Evolutionary conservation across 108 stramenopile genomes (phyloP), one percentile per base, ranked within the genome.

Genomic region (Nitzschia sp.): DNA sequence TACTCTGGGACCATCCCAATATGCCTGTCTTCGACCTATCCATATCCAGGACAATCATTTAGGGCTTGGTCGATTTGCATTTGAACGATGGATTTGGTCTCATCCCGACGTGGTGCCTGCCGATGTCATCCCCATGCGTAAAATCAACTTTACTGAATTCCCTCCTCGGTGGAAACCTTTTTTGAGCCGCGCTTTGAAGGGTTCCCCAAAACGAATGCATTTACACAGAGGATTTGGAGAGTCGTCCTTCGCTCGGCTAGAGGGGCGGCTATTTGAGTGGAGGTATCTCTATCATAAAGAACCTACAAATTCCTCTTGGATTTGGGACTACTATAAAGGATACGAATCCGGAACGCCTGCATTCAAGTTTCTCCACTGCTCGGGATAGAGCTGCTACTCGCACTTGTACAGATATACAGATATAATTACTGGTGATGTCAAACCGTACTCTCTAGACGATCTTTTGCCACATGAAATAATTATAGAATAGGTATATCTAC

Each of bases 221-320:
- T 28, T 65, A 22, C 47, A 50, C 30, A 21, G 3, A 4, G 45
- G 63, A 8, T 50, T 65, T 52, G 44, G 30, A 4, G 29, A 47
- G 45, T 65, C 63, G 4, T 50, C 45, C 28, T 65, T 65, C 31
- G 45, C 63, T 22, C 63, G 63, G 9, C 23, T 65, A 29, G 63
- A 65, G 22, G 63, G 63, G 19, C 45, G 63, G 3, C 48, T 65
- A 3, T 65, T 65, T 28, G 63, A 65, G 48, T 50, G 63, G 47
- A 32, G 53, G 3, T 66, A 66, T 36, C 2, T 66, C 4, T 66
- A 66, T 25, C 6, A 25, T 32, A 66, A 54, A 47, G 22, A 11
- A 16, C 65, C 65, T n/a, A 30, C 30, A 16, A 34, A 53, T 8
- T 19, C 27, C 3, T 53, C 65, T 11, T 66, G 65, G 65, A 26